phyloP scores from a whole-genome alignment of 441 rosid species.

The Viola pubescens region DNA sequence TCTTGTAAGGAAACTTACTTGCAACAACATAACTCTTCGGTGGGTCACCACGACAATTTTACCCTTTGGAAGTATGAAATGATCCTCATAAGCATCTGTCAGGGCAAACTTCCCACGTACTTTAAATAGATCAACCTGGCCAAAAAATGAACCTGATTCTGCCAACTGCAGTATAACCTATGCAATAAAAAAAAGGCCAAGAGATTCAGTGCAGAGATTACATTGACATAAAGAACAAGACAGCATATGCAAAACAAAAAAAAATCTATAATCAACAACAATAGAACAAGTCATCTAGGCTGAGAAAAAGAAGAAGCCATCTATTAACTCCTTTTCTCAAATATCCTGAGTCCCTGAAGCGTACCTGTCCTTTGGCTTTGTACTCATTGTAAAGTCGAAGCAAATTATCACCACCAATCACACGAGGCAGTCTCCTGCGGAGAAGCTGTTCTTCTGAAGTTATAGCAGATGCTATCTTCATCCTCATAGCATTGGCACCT shows the following conservation, averaged over 20 bases:
- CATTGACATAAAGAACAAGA: neutral
- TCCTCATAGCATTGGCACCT: constrained; percentile 99
- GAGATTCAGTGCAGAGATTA: constrained; percentile 13
- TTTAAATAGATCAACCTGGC: constrained; percentile 96
- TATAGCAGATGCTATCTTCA: constrained; percentile 94
- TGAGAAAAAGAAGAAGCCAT: neutral
- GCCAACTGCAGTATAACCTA: constrained; percentile 96
- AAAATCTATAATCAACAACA: neutral
- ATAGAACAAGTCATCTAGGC: neutral
- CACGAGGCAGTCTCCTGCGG: constrained; percentile 89
- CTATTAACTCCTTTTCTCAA: neutral
- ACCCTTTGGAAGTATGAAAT: constrained; percentile 78
- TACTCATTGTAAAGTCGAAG: constrained; percentile 81
- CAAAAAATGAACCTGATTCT: constrained; percentile 88
- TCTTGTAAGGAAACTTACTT: constrained; percentile 43
- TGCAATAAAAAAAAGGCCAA: constrained; percentile 19
- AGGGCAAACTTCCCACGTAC: constrained; percentile 95
- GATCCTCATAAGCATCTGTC: constrained; percentile 95
- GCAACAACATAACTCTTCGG: constrained; percentile 78
- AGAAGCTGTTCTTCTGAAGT: constrained; percentile 98
- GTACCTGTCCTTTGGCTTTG: constrained; percentile 93
- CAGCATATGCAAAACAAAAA: neutral
- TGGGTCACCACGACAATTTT: constrained; percentile 73
- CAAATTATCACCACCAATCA: constrained; percentile 81
- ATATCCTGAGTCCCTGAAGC: neutral